Conservation (phyloP, 2,329 filamentous ascomycete genomes). For the Sporothrix sp. region DNA sequence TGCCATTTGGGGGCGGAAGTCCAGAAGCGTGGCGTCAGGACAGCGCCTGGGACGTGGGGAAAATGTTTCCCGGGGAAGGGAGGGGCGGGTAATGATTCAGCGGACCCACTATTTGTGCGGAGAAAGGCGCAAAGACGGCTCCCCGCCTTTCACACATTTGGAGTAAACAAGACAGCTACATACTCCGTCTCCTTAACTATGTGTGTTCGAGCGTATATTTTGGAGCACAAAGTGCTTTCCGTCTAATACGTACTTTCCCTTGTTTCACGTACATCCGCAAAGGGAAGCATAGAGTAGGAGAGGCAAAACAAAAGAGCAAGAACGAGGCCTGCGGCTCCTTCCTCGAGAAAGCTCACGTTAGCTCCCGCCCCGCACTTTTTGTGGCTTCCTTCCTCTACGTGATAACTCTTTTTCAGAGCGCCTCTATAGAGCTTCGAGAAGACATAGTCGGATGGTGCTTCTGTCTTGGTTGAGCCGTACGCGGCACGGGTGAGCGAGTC, state of each 20-base stretch:
- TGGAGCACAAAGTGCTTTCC: too few species aligned
- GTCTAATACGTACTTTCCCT: too few species aligned
- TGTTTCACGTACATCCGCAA: too few species aligned
- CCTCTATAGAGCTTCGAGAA: not conserved
- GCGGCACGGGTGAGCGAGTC: not conserved
- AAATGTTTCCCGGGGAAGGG: slow-evolving; percentile 8
- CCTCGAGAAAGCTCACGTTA: not conserved
- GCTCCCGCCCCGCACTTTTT: not conserved
- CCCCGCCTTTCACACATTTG: too few species aligned
- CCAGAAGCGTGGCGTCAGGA: not conserved
- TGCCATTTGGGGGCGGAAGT: not conserved
- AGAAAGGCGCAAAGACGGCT: not conserved
- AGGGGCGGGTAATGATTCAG: slow-evolving; percentile 5
- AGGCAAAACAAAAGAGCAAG: not conserved
- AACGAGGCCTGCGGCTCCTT: too few species aligned
- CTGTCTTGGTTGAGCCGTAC: not conserved
- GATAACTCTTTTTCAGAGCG: not conserved
- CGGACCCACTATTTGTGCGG: not conserved
- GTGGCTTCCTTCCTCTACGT: not conserved
- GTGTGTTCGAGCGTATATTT: too few species aligned
- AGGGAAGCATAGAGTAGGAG: too few species aligned
- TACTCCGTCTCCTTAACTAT: too few species aligned
- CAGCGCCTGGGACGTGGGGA: slow-evolving; percentile 5
- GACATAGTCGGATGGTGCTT: not conserved
- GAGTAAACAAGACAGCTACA: too few species aligned